Base-by-base conservation (phyloP, 345 rosid species). In the Melaleuca quinquenervia region DNA sequence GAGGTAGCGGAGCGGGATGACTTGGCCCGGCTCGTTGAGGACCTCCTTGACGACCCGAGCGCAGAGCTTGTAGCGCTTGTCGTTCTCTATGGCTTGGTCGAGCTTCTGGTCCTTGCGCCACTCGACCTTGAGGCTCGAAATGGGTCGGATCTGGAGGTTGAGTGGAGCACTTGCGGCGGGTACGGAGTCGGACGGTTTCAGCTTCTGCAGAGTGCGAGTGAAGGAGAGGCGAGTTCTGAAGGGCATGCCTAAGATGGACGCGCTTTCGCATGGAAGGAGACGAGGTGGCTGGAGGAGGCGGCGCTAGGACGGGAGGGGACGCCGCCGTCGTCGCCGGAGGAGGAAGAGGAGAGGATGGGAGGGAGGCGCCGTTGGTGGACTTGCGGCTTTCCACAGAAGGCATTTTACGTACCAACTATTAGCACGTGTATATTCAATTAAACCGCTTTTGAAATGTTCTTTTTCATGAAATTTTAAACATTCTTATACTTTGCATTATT, bases 51-150 rank as follows among this genome's bases (percentile, higher is more conserved):
- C 95, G 76, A 96, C 95, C 21, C 95, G 94, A 36, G 94, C 91
- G 51, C 96, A 93, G 45, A 92, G 85, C 88, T 91, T 92, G 94
- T 90, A 92, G 3, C 88, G 90, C 87, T 93, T 96, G 91, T 94
- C 98, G 9, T 90, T 91, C 87, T 94, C 93, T 11, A 97, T 92
- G 6, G 98, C 98, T 86, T 88, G 87, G 88, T 97, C 96, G 56
- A 97, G 94, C 74, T 70, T 89, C 54, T 26, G 89, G 89, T 97
- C 98, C 85, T 93, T 97, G 58, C 93, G 90, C 98, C 98, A 97
- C 24, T 89, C 92, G 9, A 97, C 98, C 90, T 92, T 95, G 86
- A 95, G 94, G 90, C 96, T 96, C 62, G 98, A 97, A 56, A 95
- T 91, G 86, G 74, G 52, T 88, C 85, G 90, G 55, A 27, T 84